Evolutionary conservation across 1,284 basidiomycete genomes (phyloP).

Genomic region (Polyporus tsugae): DNA sequence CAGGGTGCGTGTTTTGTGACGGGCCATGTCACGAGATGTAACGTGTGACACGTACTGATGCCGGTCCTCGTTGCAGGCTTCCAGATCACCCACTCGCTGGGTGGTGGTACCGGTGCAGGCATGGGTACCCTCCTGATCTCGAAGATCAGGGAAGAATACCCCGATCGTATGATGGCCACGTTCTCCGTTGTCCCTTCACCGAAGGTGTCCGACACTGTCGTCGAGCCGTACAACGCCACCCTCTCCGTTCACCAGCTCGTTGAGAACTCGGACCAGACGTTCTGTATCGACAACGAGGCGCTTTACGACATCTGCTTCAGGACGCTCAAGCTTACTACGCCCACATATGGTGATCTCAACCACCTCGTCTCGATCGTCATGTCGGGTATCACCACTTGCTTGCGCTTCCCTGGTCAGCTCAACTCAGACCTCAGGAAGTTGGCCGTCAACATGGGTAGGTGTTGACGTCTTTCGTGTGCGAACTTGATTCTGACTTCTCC

Average conservation of each 20-base stretch:
- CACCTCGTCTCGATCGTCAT: conserved; percentile 97
- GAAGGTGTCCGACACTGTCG: conserved; percentile 97
- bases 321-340: conserved; percentile 93
- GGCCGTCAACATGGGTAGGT: conserved; percentile 96
- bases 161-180: conserved; percentile 97
- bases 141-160: conserved; percentile 94
- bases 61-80: conserved; percentile 64
- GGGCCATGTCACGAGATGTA: conserved; percentile 5
- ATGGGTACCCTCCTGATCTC: conserved; percentile 92
- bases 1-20: conserved; percentile 68
- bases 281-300: conserved; percentile 98
- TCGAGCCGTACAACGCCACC: conserved; percentile 97
- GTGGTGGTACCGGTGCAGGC: conserved; percentile 96
- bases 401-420: conserved; percentile 98
- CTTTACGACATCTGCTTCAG: conserved; percentile 99
- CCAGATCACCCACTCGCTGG: conserved; percentile 96
- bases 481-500: conserved; percentile 1
- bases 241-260: conserved; percentile 96
- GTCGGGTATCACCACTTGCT: conserved; percentile 95
- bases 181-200: conserved; percentile 96
- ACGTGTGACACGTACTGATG: conserved; percentile 31
- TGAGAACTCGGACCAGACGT: conserved; percentile 96
- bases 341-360: conserved; percentile 97
- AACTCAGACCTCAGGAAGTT: conserved; percentile 98
- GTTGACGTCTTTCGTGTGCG: not conserved